A percentile compares a stretch with the other conserved stretches of the same genome.
Conservation (phyloP, 2,329 filamentous ascomycete species). For the Talaromyces sp. region DNA sequence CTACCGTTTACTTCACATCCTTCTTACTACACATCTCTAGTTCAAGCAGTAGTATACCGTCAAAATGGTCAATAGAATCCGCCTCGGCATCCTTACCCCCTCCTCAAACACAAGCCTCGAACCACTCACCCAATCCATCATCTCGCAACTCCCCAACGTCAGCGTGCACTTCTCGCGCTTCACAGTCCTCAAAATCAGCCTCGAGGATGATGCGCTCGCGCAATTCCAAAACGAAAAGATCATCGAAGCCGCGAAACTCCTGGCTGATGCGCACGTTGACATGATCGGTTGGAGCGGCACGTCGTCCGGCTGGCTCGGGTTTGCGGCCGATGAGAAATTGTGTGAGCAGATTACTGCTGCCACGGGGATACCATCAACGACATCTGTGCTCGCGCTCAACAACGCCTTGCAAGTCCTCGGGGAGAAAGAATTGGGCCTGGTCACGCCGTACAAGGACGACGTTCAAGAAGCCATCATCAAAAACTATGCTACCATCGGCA, state of each 20-base stretch:
- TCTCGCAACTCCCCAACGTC: slow-evolving; percentile 13
- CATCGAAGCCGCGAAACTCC: slow-evolving; percentile 6
- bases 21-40: background rate
- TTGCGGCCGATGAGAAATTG: slow-evolving; percentile 8
- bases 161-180: slow-evolving; percentile 15
- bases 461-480: slow-evolving; percentile 13
- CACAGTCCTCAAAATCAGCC: slow-evolving; percentile 15
- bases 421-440: slow-evolving; percentile 5
- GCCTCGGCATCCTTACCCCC: slow-evolving; percentile 16
- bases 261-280: slow-evolving; percentile 14
- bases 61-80: slow-evolving; percentile 11
- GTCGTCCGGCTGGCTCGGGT: slow-evolving; percentile 15
- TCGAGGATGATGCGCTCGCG: slow-evolving; percentile 4
- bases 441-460: slow-evolving; percentile 14
- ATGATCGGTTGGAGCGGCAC: slow-evolving; percentile 18
- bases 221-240: slow-evolving; percentile 15
- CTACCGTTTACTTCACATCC: background rate
- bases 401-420: background rate
- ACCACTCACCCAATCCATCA: slow-evolving; percentile 13
- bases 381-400: slow-evolving; percentile 14
- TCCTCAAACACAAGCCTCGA: slow-evolving; percentile 16
- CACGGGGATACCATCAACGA: slow-evolving; percentile 13
- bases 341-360: slow-evolving; percentile 13
- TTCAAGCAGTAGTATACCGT: background rate
- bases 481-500: slow-evolving; percentile 8